Conservation (phyloP, 345 rosid genomes). For the Lepidium sativum region DNA sequence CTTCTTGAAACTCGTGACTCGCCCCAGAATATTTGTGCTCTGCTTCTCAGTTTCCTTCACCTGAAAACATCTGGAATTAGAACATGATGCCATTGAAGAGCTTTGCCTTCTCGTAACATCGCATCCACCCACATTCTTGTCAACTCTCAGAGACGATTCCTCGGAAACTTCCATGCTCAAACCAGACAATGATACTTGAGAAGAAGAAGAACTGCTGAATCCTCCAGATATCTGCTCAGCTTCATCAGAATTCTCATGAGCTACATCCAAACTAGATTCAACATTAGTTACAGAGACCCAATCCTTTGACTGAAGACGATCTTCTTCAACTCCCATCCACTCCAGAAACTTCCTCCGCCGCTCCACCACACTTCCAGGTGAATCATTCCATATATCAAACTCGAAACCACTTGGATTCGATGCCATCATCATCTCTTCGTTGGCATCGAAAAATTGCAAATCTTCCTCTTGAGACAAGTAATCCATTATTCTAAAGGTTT, state of each 20-base stretch:
- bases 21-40: constrained; percentile 2
- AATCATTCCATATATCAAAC: constrained; percentile 38
- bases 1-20: constrained; percentile 35
- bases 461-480: constrained; percentile 59
- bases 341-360: constrained; percentile 38
- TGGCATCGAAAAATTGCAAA: constrained; percentile 59
- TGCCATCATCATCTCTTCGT: constrained; percentile 45
- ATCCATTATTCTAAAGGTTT: constrained; percentile 47
- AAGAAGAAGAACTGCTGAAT: constrained; percentile 28
- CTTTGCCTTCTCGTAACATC: constrained; percentile 26
- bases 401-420: constrained; percentile 23
- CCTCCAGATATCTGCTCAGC: constrained; percentile 42
- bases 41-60: constrained; percentile 29
- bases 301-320: background rate
- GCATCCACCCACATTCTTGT: constrained; percentile 14
- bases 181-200: constrained; percentile 33
- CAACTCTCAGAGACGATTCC: constrained; percentile 26
- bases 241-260: constrained; percentile 31
- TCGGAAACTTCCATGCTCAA: constrained; percentile 31
- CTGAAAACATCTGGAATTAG: constrained; percentile 13
- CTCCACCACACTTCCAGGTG: constrained; percentile 37
- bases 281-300: background rate
- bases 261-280: constrained; percentile 30
- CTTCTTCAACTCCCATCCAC: constrained; percentile 40
- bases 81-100: constrained; percentile 36